These are phyloP conservation scores for Aspergillus tubingensis DNA, from an alignment of 2,329 filamentous ascomycete genomes.

Conservation along the genomic window DNA sequence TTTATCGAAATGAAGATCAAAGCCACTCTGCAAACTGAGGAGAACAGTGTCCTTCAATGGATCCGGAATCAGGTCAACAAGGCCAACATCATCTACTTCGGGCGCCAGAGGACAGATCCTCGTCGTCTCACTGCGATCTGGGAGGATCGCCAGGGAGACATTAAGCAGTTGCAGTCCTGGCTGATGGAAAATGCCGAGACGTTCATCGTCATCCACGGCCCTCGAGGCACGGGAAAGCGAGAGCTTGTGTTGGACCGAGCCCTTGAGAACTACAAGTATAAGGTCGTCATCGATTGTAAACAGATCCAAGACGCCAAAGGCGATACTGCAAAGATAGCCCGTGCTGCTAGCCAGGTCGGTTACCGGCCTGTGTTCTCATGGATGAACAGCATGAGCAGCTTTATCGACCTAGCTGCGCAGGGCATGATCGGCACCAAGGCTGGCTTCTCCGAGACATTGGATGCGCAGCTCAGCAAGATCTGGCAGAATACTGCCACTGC, in stretches of 20 bases:
- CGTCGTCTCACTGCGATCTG: conserved; percentile 78
- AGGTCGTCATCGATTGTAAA: conserved; percentile 88
- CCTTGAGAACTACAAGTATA: conserved; percentile 72
- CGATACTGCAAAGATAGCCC: conserved; percentile 80
- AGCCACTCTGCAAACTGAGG: conserved; percentile 69
- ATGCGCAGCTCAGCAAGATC: conserved; percentile 86
- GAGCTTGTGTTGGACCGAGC: conserved; percentile 86
- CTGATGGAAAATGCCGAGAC: conserved; percentile 85
- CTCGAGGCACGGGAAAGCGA: conserved; percentile 85
- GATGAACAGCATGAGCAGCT: conserved; percentile 91
- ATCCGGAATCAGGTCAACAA: conserved; percentile 65
- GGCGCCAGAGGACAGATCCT: conserved; percentile 57
- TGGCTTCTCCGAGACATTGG: conserved; percentile 89
- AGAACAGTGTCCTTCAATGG: conserved; percentile 77
- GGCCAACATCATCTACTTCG: conserved; percentile 49
- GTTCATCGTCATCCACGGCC: conserved; percentile 91
- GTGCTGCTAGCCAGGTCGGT: conserved; percentile 79
- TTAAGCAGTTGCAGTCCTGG: conserved; percentile 81
- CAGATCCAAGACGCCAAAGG: conserved; percentile 87
- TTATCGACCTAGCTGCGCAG: conserved; percentile 89
- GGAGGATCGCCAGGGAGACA: conserved; percentile 80
- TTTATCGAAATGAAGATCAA: conserved; percentile 89
- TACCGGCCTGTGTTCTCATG: conserved; percentile 94
- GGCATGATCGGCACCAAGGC: conserved; percentile 92
- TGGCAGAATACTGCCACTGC: conserved; percentile 79